These are phyloP conservation scores for Trichoderma lentiforme DNA, from an alignment of 2,329 filamentous ascomycete genomes.

Conservation along the genomic window DNA sequence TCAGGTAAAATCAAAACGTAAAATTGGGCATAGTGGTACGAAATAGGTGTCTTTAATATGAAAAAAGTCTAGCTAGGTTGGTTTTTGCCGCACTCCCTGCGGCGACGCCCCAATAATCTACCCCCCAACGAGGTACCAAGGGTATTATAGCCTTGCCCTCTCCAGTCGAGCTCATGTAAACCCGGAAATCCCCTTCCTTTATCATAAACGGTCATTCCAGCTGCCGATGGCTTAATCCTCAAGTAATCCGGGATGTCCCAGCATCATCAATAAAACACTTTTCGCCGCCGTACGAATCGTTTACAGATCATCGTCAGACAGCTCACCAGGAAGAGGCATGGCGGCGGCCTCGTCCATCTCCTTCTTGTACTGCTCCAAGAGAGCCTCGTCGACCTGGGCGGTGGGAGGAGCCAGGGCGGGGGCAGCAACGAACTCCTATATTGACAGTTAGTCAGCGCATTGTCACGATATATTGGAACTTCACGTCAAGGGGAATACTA, in stretches of 20 bases:
- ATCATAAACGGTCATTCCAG: conserved; percentile 40
- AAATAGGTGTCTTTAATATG: conserved; percentile 27
- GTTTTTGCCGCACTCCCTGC: conserved; percentile 28
- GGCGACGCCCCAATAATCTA: conserved; percentile 33
- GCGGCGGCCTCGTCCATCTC: conserved; percentile 81
- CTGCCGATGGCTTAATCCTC: conserved; percentile 22
- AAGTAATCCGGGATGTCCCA: conserved; percentile 13
- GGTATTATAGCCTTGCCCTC: conserved; percentile 31
- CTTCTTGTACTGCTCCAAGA: conserved; percentile 76
- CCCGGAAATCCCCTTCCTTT: conserved; percentile 31
- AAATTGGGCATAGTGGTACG: conserved; percentile 14
- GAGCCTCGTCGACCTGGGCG: conserved; percentile 79
- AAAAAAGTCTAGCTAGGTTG: conserved; percentile 37
- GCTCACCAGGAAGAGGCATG: conserved; percentile 91
- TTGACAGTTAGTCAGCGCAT: background rate
- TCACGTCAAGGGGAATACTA: conserved; percentile 10
- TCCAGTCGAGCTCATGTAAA: conserved; percentile 38
- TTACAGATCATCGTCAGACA: conserved; percentile 70
- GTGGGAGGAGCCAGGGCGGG: conserved; percentile 92
- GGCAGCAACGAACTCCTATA: conserved; percentile 91
- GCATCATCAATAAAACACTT: conserved; percentile 22
- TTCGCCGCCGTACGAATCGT: conserved; percentile 31
- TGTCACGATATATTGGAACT: background rate
- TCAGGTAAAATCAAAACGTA: background rate
- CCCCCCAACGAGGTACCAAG: conserved; percentile 31